Conservation (phyloP, 495 filamentous ascomycete genomes). For the Aspergillus egyptiacus region DNA sequence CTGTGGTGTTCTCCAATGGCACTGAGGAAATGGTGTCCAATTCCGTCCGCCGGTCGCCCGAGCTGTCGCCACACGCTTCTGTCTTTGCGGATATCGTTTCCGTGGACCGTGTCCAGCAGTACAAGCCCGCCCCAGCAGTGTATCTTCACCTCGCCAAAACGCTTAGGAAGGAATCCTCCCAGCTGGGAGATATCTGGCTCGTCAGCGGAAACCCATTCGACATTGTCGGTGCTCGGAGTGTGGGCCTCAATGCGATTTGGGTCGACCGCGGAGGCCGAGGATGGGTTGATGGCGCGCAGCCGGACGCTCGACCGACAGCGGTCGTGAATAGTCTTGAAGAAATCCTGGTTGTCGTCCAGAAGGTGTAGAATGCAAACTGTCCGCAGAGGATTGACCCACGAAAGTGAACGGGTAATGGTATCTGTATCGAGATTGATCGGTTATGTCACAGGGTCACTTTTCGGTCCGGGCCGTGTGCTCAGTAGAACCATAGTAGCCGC, state of each 20-base stretch:
- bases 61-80: constrained; percentile 43
- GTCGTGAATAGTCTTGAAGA: constrained; percentile 29
- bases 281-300: constrained; percentile 34
- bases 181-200: constrained; percentile 58
- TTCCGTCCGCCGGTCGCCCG: constrained; percentile 51
- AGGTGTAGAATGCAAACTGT: not conserved
- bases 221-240: constrained; percentile 44
- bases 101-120: constrained; percentile 54
- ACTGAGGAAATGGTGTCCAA: constrained; percentile 56
- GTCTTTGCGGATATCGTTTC: constrained; percentile 55
- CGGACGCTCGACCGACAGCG: constrained; percentile 25
- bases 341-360: constrained; percentile 20
- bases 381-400: too few species aligned
- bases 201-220: constrained; percentile 80
- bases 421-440: too few species aligned
- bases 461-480: too few species aligned
- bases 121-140: constrained; percentile 62
- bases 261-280: constrained; percentile 52
- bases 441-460: too few species aligned
- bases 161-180: constrained; percentile 40
- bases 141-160: constrained; percentile 56
- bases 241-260: constrained; percentile 59
- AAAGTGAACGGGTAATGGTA: too few species aligned
- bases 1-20: constrained; percentile 75
- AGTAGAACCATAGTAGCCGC: too few species aligned